These are phyloP conservation scores for Lipomyces starkeyi DNA, from an alignment of 805 yeast species.

Conservation along the genomic window DNA sequence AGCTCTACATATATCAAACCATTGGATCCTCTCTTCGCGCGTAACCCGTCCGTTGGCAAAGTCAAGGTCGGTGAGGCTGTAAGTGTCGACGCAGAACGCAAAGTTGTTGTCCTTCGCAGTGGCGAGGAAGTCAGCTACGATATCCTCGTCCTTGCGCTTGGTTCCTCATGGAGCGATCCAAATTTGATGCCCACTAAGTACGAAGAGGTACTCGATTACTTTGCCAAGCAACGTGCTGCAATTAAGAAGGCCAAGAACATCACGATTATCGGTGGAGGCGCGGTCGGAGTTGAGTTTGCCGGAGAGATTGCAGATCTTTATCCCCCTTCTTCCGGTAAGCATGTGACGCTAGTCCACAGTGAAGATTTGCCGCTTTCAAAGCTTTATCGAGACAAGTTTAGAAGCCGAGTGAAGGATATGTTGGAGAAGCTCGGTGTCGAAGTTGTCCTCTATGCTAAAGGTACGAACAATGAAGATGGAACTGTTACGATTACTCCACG, in stretches of 20 bases:
- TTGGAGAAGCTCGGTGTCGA: conserved; percentile 38
- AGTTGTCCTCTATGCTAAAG: conserved; percentile 29
- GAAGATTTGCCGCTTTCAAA: conserved; percentile 34
- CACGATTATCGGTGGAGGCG: conserved; percentile 59
- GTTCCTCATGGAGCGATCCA: conserved; percentile 17
- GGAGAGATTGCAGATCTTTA: conserved; percentile 53
- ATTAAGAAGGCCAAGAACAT: conserved; percentile 49
- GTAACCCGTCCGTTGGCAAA: conserved; percentile 16
- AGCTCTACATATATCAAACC: conserved; percentile 17
- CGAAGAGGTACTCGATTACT: conserved; percentile 16
- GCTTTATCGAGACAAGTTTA: conserved; percentile 18
- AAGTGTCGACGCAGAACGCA: conserved; percentile 12
- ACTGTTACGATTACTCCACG: conserved; percentile 17
- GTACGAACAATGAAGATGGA: conserved; percentile 21
- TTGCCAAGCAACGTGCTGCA: conserved; percentile 32
- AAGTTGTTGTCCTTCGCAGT: conserved; percentile 20
- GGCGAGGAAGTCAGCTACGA: conserved; percentile 23
- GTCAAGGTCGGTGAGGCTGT: conserved; percentile 20
- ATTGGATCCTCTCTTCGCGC: conserved; percentile 22
- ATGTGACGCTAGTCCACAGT: conserved; percentile 44
- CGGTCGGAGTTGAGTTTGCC: conserved; percentile 58
- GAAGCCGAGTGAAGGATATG: conserved; percentile 27
- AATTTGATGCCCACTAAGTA: conserved; percentile 8
- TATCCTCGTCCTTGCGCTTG: conserved; percentile 31
- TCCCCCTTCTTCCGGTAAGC: conserved; percentile 44